Base-by-base conservation (phyloP, 768 basidiomycete species). In the Guyanaporus albipodus region DNA sequence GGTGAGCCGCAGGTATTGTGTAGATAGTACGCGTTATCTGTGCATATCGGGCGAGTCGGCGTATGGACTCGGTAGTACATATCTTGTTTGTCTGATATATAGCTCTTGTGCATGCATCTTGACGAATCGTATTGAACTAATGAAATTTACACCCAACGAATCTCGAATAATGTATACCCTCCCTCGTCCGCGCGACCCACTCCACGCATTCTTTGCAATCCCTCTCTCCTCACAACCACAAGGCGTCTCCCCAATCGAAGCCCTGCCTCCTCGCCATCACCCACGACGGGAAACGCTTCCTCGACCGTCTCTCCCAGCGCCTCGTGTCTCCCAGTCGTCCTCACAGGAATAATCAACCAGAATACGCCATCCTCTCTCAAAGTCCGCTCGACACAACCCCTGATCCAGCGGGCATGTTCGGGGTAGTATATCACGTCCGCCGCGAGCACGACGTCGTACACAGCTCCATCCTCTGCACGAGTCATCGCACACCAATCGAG, bases 341-440 rank as follows among this genome's bases (percentile, higher is more conserved):
- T 75, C 37, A 85, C 56, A 0, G 87, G 80, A 27, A 88, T 76
- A 47, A 87, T 80, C 60, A 91, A 69, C 78, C 86, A 87, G 61
- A 91, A 87, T 4, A 79, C 70, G 1, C 82, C 80, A 24, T 54
- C 50, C 40, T 40, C 44, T 24, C 47, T 54, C 31, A 91, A 71
- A 35, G 80, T 67, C 28, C 58, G 64, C 56, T 74, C 73, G 18
- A 84, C 80, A 43, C 85, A 87, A 4, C 56, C 59, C 42, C 76
- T 76, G 57, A 91, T 85, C 83, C 82, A 87, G 9, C 61, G 48
- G 3, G 85, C 83, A 59, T 90, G 88, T 15, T 73, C 64, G 0
- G 80, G 77, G 50, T 88, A 76, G 63, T 91, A 91, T 8, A 91
- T 73, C 42, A 90, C 81, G 54, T 92, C 88, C 26, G 90, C 87